These are phyloP conservation scores for Mallotus japonicus DNA, from an alignment of 441 rosid species.

Conservation along the genomic window DNA sequence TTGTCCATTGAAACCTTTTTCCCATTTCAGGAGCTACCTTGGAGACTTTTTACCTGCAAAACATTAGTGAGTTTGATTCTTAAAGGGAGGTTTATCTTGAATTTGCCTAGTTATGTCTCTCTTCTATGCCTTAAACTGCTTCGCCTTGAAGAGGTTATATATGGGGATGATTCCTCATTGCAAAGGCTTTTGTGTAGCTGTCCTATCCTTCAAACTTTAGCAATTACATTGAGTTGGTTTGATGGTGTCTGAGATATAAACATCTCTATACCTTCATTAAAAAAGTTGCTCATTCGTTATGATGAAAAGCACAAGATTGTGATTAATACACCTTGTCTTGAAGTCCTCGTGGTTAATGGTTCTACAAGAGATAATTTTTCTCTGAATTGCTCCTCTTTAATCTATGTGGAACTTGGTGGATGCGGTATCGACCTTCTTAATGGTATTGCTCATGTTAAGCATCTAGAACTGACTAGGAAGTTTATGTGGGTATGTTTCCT, in stretches of 20 bases:
- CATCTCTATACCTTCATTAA: not conserved
- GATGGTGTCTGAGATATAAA: constrained; percentile 2
- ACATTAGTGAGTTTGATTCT: no score
- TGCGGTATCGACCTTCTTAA: not conserved
- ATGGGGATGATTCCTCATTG: not conserved
- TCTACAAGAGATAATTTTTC: no score
- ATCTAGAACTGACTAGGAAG: not conserved
- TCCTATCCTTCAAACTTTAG: constrained; percentile 8
- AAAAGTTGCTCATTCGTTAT: not conserved
- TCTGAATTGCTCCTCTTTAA: not conserved
- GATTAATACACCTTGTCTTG: not conserved
- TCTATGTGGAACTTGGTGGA: not conserved
- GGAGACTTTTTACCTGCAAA: not conserved
- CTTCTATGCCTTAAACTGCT: constrained; percentile 5
- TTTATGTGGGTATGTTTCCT: constrained; percentile 8
- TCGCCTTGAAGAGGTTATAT: not conserved
- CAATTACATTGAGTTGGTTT: not conserved
- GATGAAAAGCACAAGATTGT: not conserved
- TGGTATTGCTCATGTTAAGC: constrained; percentile 4
- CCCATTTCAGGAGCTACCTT: not conserved
- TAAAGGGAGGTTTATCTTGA: not conserved
- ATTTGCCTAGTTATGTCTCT: not conserved
- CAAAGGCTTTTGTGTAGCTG: constrained; percentile 11
- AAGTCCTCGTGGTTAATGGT: no score
- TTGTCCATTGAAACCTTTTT: not conserved